phyloP scores from a whole-genome alignment of 176 grass and related monocot species.

The Avena eriantha region DNA sequence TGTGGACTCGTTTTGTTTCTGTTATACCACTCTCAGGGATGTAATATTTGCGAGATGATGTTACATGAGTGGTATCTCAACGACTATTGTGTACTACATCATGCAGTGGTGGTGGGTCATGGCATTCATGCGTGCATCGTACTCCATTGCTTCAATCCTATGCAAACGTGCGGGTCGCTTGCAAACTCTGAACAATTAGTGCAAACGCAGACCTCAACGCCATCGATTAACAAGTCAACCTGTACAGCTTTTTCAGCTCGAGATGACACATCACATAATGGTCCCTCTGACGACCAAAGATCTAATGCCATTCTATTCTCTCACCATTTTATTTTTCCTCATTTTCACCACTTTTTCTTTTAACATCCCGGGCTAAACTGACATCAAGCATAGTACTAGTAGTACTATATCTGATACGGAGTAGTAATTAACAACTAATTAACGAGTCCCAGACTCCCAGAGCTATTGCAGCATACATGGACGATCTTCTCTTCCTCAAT shows the following conservation, averaged over 20 bases:
- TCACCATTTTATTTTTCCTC: neutral
- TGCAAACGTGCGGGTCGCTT: neutral
- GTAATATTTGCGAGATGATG: too few species aligned
- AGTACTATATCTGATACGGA: neutral
- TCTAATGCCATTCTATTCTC: neutral
- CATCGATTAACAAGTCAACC: neutral
- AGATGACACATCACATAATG: constrained; percentile 3
- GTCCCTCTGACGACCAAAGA: neutral
- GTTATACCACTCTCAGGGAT: too few species aligned
- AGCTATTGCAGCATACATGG: neutral
- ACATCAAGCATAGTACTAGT: neutral
- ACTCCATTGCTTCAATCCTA: too few species aligned
- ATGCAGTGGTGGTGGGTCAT: too few species aligned
- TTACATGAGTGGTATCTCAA: too few species aligned
- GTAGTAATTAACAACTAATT: constrained; percentile 13
- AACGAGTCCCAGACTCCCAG: neutral
- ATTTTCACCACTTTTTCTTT: neutral
- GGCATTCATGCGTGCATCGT: too few species aligned
- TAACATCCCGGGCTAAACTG: constrained; percentile 1
- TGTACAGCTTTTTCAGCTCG: neutral
- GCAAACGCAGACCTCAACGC: neutral
- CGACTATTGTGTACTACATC: too few species aligned
- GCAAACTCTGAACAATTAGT: neutral
- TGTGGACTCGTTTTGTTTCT: too few species aligned
- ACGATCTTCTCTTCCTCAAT: neutral